Base-by-base conservation (phyloP, 176 grass and related monocot species). In the Ananas comosus region DNA sequence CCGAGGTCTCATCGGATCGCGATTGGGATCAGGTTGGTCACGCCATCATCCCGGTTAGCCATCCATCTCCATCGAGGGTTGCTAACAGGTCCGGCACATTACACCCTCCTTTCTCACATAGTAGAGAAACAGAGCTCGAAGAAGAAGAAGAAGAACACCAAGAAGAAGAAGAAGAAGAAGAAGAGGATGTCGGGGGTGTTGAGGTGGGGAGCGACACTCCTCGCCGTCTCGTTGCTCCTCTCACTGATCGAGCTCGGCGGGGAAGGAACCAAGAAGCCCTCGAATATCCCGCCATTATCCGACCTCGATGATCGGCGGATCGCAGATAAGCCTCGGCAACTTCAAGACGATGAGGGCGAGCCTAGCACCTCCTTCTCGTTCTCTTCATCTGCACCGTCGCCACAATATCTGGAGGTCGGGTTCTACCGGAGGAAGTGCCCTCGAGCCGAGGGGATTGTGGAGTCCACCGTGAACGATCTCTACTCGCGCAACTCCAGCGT, bases 361-460 rank as follows among this genome's bases (percentile, higher is more conserved):
- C 12, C 53, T 24, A 80, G 76, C 19, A 79, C 79, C 72, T 79
- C 80, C 49, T 87, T 87, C 76, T 66, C 78, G 13, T 72, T 9
- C 24, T 72, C 85, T 0, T 50, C 56, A 33, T 68, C 80, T 0
- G 50, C 56, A 33, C 47, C 56, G 47, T 53, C 12, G 18, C 23
- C 69, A 10, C 42, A 57, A 1, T 64, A 12, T 2, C 72, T 77
- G 9, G 64, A 12, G 7, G 83, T 70, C 77, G 85, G 76, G 49
- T 88, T 88, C 85, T 87, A 83, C 80, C 76, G 76, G 21, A 69
- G 71, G 49, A 77, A 13, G 10, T 83, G 85, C 69, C 80, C 80
- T 18, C 47, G 65, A 47, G 77, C 76, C 49, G 80, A 88, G 76
- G 67, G 4, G 48, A 49, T 87, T 64, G 18, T 87, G 27, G 67